These are phyloP conservation scores for Penicilliopsis zonata DNA, from an alignment of 495 filamentous ascomycete species.

Conservation along the genomic window DNA sequence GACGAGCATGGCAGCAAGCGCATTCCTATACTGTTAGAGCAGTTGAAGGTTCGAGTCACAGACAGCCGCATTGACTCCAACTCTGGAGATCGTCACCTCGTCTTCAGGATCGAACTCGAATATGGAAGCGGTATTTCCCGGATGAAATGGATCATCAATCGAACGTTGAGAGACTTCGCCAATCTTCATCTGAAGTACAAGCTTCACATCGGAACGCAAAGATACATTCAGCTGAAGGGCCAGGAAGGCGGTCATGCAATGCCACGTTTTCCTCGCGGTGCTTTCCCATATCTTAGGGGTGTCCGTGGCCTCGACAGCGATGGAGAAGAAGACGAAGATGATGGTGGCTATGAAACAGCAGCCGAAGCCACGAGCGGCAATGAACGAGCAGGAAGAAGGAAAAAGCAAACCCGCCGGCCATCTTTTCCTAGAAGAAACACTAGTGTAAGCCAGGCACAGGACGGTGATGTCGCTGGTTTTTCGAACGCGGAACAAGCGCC, in stretches of 20 bases:
- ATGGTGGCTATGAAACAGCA: slow-evolving; percentile 44
- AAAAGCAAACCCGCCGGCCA: slow-evolving; percentile 40
- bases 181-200: slow-evolving; percentile 93
- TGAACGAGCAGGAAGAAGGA: slow-evolving; percentile 41
- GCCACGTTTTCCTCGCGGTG: slow-evolving; percentile 77
- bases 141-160: slow-evolving; percentile 94
- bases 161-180: slow-evolving; percentile 77
- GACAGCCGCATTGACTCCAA: slow-evolving; percentile 59
- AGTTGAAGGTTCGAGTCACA: slow-evolving; percentile 77
- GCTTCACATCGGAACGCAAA: slow-evolving; percentile 66
- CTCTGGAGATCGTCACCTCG: slow-evolving; percentile 65
- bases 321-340: slow-evolving; percentile 74
- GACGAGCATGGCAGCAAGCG: slow-evolving; percentile 93
- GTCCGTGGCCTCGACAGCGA: slow-evolving; percentile 68
- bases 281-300: slow-evolving; percentile 83
- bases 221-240: slow-evolving; percentile 52
- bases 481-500: slow-evolving; percentile 30
- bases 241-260: slow-evolving; percentile 45
- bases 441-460: slow-evolving; percentile 34
- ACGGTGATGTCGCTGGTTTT: slow-evolving; percentile 27
- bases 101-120: slow-evolving; percentile 87
- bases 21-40: slow-evolving; percentile 89
- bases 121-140: slow-evolving; percentile 91
- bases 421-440: slow-evolving; percentile 48
- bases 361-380: slow-evolving; percentile 45